Base-by-base conservation (phyloP, 2,329 filamentous ascomycete genomes). In the Madurella fahalii region DNA sequence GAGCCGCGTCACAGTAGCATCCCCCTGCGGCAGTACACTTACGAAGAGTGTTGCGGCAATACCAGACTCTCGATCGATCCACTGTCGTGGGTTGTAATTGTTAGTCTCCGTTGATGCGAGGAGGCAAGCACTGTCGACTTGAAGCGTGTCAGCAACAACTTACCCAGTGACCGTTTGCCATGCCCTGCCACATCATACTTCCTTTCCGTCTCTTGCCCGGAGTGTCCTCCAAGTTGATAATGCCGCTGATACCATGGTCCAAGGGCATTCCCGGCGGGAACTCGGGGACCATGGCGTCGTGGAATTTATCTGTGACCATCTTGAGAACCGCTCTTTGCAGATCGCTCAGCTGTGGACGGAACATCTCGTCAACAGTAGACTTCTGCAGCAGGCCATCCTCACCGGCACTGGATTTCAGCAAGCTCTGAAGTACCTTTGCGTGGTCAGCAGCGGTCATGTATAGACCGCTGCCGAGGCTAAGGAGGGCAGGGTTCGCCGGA, bases 131-230 rank as follows among this genome's bases (percentile, higher is more conserved):
- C 25, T 4, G 11, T 11, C 9, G 11, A 31, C 20, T 41, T 18
- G 13, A 47, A 5, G 11, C n/a, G 4, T 30, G 16, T 9, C 34
- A 20, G 12, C 4, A 37, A 34, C 18, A 17, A 67, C 70, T 65
- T 59, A 73, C 71, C 74, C 74, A 77, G 52, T 68, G 69, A 25
- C 68, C 67, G 50, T 75, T 75, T 18, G 62, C 63, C 55, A 71
- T 68, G 40, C 74, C 74, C 20, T 65, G 66, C 74, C 74, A 77
- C 62, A 68, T 72, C 50, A 77, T 56, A 40, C 72, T 74, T 0
- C 73, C 73, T 57, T 67, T 71, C 42, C 61, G 65, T 25, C 74
- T 64, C 65, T 73, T 74, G 0, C 70, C 71, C 0, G 68, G 67
- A 5, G 69, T 63, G 47, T 74, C 69, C 18, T 67, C 65, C 54